phyloP scores from a whole-genome alignment of 768 basidiomycete species.

The Tephrocybe sp. region DNA sequence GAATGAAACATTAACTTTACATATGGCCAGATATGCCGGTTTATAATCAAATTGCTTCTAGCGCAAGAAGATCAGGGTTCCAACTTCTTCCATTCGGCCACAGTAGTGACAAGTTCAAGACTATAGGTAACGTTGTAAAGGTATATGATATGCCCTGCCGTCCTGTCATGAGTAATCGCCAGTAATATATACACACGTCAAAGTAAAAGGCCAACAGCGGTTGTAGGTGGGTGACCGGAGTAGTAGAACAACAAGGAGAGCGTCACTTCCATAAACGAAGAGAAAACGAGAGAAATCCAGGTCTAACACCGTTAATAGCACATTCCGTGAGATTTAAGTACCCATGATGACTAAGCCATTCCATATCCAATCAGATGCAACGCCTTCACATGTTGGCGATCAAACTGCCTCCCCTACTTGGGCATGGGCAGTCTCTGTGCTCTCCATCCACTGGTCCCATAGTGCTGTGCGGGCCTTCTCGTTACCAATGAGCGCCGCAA shows the following conservation, averaged over 20 bases:
- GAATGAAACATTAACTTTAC: neutral
- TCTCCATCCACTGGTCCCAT: slow-evolving; percentile 40
- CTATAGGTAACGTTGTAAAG: neutral
- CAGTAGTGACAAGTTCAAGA: neutral
- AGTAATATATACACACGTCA: slow-evolving; percentile 12
- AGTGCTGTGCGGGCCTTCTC: slow-evolving; percentile 33
- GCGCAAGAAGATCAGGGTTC: slow-evolving; percentile 1
- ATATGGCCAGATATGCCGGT: neutral
- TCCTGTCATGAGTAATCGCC: slow-evolving; percentile 15
- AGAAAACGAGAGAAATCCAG: neutral
- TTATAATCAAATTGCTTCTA: neutral
- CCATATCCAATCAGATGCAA: slow-evolving; percentile 1
- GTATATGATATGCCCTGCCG: neutral
- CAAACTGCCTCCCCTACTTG: slow-evolving; percentile 23
- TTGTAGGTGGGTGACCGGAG: neutral
- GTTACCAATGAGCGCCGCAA: slow-evolving; percentile 45
- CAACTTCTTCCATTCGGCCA: neutral
- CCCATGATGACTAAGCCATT: slow-evolving; percentile 9
- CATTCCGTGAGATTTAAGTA: neutral
- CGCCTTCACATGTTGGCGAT: slow-evolving; percentile 1
- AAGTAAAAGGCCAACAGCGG: neutral
- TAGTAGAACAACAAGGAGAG: slow-evolving; percentile 4
- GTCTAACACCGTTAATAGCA: neutral
- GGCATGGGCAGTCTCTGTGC: slow-evolving; percentile 1
- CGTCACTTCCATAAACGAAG: neutral